Evolutionary conservation across 2,329 filamentous ascomycete genomes (phyloP).

Genomic region (Penicillium frequentans): DNA sequence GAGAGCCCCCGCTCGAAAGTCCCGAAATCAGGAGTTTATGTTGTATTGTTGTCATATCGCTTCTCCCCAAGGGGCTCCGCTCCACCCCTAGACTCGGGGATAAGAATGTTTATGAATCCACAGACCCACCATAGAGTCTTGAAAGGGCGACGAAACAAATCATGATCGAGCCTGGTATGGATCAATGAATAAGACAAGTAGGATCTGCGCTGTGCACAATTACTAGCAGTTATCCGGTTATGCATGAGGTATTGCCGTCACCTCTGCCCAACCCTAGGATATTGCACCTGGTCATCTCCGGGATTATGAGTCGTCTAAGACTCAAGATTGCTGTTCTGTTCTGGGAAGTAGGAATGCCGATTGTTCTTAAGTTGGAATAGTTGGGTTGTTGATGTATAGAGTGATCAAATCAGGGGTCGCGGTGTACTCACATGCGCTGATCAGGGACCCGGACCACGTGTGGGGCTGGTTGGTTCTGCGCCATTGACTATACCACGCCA

Average conservation of each 20-base stretch:
- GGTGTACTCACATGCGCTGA: slow-evolving; percentile 11
- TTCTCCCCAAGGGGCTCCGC: not conserved
- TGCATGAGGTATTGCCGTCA: not conserved
- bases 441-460: slow-evolving; percentile 2
- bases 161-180: not conserved
- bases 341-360: not conserved
- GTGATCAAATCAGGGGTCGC: slow-evolving; percentile 13
- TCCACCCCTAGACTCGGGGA: not conserved
- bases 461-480: not conserved
- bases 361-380: not conserved
- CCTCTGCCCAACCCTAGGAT: not conserved
- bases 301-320: not conserved
- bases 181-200: not conserved
- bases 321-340: not conserved
- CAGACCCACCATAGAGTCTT: not conserved
- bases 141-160: not conserved
- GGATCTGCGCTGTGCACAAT: not conserved
- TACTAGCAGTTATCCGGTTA: not conserved
- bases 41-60: not conserved
- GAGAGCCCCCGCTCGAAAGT: not conserved
- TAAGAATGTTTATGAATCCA: not conserved
- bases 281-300: not conserved
- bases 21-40: not conserved
- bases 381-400: not conserved
- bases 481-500: not conserved